phyloP scores from a whole-genome alignment of 2,329 filamentous ascomycete genomes.

The Ascosphaera aggregata region DNA sequence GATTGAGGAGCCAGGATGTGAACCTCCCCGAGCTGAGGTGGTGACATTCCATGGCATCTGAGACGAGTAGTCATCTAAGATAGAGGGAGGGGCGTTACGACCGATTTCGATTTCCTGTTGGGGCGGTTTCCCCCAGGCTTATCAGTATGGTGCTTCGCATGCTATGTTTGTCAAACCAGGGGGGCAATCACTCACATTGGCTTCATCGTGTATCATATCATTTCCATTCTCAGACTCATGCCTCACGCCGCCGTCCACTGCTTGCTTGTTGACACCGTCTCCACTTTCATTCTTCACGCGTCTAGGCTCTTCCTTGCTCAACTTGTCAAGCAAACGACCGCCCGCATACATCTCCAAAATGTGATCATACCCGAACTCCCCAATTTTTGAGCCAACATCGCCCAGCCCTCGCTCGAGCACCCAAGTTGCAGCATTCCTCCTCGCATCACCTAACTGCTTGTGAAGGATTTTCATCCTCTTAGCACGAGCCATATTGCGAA shows the following conservation, averaged over 20 bases:
- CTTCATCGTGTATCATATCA: conserved; percentile 9
- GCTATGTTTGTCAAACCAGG: neutral
- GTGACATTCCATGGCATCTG: conserved; percentile 47
- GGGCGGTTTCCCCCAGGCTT: neutral
- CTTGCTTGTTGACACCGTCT: conserved; percentile 8
- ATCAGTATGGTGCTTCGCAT: neutral
- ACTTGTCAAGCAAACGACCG: conserved; percentile 25
- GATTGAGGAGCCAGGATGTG: conserved; percentile 20
- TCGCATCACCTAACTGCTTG: conserved; percentile 25
- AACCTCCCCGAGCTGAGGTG: conserved; percentile 27
- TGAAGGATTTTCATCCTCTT: conserved; percentile 21
- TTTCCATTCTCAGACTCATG: conserved; percentile 16
- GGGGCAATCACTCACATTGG: conserved; percentile 6
- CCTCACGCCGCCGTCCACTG: conserved; percentile 10
- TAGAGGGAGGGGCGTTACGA: conserved; percentile 39
- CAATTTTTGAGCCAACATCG: conserved; percentile 25
- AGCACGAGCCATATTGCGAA: conserved; percentile 33
- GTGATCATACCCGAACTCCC: conserved; percentile 17
- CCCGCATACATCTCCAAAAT: conserved; percentile 38
- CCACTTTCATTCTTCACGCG: neutral
- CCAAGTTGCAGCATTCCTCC: conserved; percentile 39
- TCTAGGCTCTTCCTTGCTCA: conserved; percentile 10
- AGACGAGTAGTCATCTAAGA: conserved; percentile 43
- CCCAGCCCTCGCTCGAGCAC: conserved; percentile 34
- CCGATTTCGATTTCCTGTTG: conserved; percentile 39